phyloP scores from a whole-genome alignment of 257 asterid genomes.

The Haberlea rhodopensis region DNA sequence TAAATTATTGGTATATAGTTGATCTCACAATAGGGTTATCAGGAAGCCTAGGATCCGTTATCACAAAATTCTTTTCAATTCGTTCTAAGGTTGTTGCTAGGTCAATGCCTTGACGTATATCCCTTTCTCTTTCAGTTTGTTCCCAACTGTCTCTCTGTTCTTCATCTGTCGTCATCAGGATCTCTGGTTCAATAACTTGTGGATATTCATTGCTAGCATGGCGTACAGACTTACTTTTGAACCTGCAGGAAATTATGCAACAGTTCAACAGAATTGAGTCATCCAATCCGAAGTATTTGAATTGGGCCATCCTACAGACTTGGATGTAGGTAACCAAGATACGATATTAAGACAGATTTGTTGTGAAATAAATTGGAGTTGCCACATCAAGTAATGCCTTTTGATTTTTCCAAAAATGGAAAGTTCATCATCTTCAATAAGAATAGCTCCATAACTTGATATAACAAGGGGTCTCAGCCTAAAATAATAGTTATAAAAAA shows the following conservation, averaged over 20 bases:
- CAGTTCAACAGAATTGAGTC: constrained; percentile 10
- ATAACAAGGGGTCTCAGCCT: not conserved
- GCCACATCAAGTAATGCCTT: constrained; percentile 9
- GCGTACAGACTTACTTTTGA: constrained; percentile 50
- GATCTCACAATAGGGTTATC: constrained; percentile 91
- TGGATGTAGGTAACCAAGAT: too few species aligned
- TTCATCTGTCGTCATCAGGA: constrained; percentile 68
- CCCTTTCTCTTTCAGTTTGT: constrained; percentile 84
- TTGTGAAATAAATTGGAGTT: too few species aligned
- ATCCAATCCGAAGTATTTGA: not conserved
- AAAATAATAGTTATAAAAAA: too few species aligned
- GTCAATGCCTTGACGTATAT: constrained; percentile 95
- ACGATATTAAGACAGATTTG: too few species aligned
- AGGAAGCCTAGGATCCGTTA: constrained; percentile 97
- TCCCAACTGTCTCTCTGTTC: constrained; percentile 69
- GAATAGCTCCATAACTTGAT: not conserved
- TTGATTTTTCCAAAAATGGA: not conserved
- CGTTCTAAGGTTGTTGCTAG: constrained; percentile 97
- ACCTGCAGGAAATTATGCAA: constrained; percentile 42
- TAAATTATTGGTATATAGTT: not conserved
- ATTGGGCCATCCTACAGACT: too few species aligned
- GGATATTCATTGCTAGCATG: constrained; percentile 39
- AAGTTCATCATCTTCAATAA: not conserved
- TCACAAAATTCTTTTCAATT: constrained; percentile 96
- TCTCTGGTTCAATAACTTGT: constrained; percentile 61